A percentile compares a stretch with the other conserved stretches of the same genome.
These are phyloP conservation scores for Globisporangium nagaii DNA, from an alignment of 352 stramenopile genomes.

Conservation along the genomic window DNA sequence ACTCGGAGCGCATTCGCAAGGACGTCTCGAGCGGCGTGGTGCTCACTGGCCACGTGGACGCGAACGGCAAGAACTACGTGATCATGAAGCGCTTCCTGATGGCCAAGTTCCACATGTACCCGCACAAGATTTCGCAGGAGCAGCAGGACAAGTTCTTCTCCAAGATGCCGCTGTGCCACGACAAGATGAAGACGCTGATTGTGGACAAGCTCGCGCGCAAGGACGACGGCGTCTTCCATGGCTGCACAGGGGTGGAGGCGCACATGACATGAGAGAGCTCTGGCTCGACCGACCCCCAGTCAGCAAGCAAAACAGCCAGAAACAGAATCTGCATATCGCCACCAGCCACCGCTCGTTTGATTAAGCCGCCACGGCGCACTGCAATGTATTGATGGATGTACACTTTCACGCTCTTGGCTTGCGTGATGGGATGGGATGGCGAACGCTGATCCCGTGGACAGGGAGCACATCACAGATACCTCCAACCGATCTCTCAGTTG, in stretches of 20 bases:
- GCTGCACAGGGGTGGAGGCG: background rate
- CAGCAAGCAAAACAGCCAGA: background rate
- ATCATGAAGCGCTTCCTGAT: slow-evolving; percentile 80
- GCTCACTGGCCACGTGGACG: slow-evolving; percentile 54
- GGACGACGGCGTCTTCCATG: slow-evolving; percentile 1
- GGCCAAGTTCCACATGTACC: slow-evolving; percentile 78
- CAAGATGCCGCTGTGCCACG: slow-evolving; percentile 49
- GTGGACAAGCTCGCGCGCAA: slow-evolving; percentile 31
- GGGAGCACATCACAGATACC: too few species aligned
- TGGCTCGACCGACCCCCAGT: background rate
- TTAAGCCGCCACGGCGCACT: background rate
- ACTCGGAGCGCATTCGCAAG: slow-evolving; percentile 68
- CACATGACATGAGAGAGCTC: background rate
- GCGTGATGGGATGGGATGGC: too few species aligned
- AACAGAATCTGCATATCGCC: background rate
- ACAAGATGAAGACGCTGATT: slow-evolving; percentile 61
- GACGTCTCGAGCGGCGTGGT: slow-evolving; percentile 70
- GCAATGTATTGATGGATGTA: slow-evolving; percentile 4
- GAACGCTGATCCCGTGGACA: too few species aligned
- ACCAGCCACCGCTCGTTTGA: background rate
- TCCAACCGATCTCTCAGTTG: slow-evolving; percentile 22
- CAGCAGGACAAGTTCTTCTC: slow-evolving; percentile 55
- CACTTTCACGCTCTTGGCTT: slow-evolving; percentile 4
- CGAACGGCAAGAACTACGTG: slow-evolving; percentile 54
- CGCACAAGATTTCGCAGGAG: slow-evolving; percentile 63